Evolutionary conservation across 352 stramenopile species (phyloP).

Genomic region (Pythium brassicae): DNA sequence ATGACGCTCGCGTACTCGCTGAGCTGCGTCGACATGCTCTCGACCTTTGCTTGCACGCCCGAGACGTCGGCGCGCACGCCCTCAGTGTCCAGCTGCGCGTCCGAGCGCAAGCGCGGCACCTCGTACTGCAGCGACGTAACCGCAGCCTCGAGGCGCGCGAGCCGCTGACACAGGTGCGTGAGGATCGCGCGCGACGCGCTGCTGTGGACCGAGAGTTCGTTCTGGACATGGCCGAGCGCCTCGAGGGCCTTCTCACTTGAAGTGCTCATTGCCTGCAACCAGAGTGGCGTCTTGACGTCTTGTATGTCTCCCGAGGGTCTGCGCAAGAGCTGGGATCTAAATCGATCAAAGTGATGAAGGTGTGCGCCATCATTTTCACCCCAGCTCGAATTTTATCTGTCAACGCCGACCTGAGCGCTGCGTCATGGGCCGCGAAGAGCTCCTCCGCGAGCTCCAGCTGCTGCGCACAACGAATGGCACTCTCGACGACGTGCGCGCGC

Average conservation of each 20-base stretch:
- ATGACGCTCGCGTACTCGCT: slow-evolving; percentile 58
- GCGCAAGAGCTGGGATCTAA: no score
- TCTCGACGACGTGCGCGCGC: slow-evolving; percentile 1
- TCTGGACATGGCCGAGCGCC: slow-evolving; percentile 40
- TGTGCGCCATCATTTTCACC: no score
- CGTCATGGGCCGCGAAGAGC: slow-evolving; percentile 16
- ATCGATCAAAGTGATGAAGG: no score
- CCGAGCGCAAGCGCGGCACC: slow-evolving; percentile 26
- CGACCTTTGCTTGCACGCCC: slow-evolving; percentile 34
- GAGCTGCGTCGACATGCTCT: slow-evolving; percentile 47
- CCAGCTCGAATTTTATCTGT: not conserved
- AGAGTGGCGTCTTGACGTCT: not conserved
- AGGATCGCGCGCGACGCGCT: slow-evolving; percentile 61
- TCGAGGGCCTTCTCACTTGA: slow-evolving; percentile 11
- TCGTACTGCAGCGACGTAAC: slow-evolving; percentile 42
- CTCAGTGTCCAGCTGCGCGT: slow-evolving; percentile 34
- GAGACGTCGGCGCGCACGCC: slow-evolving; percentile 47
- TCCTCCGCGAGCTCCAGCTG: slow-evolving; percentile 9
- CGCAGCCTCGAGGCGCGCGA: slow-evolving; percentile 40
- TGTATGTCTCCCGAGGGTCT: no score
- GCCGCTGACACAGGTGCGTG: slow-evolving; percentile 53
- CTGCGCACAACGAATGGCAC: slow-evolving; percentile 5
- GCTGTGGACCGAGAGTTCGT: slow-evolving; percentile 43
- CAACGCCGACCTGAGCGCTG: not conserved
- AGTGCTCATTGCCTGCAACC: not conserved